phyloP scores from a whole-genome alignment of 495 filamentous ascomycete genomes.

The Emericellopsis terricola region DNA sequence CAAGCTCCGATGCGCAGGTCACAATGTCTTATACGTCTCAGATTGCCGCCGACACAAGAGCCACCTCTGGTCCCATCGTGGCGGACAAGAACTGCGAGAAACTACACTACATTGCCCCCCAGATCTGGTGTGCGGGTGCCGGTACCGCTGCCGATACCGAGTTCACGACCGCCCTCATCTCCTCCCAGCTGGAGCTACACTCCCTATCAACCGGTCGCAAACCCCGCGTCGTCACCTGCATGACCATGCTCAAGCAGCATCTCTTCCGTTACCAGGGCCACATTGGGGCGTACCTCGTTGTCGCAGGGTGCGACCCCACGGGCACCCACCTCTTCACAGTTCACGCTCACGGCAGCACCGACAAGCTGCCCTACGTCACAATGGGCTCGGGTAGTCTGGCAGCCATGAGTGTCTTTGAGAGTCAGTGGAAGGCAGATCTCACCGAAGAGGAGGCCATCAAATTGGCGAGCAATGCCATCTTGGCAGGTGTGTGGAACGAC shows the following conservation, averaged over 20 bases:
- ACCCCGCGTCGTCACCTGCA: slow-evolving; percentile 94
- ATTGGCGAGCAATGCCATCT: slow-evolving; percentile 73
- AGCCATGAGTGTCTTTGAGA: slow-evolving; percentile 97
- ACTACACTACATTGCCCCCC: slow-evolving; percentile 93
- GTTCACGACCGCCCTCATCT: slow-evolving; percentile 97
- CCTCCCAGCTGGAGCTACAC: slow-evolving; percentile 94
- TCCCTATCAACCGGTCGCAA: slow-evolving; percentile 87
- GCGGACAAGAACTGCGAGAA: slow-evolving; percentile 99
- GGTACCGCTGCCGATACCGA: slow-evolving; percentile 98
- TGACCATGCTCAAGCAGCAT: slow-evolving; percentile 99
- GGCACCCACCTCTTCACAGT: slow-evolving; percentile 95
- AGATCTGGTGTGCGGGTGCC: slow-evolving; percentile 99
- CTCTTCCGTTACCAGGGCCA: slow-evolving; percentile 96
- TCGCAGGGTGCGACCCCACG: slow-evolving; percentile 93
- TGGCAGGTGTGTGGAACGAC: slow-evolving; percentile 98
- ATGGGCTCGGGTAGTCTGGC: slow-evolving; percentile 95
- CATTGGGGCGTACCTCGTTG: slow-evolving; percentile 95
- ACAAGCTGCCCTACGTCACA: slow-evolving; percentile 98
- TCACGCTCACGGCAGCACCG: slow-evolving; percentile 93
- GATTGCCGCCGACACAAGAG: slow-evolving; percentile 96
- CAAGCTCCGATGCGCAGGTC: not conserved
- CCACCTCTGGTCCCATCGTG: slow-evolving; percentile 93
- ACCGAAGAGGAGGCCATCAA: slow-evolving; percentile 66
- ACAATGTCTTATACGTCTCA: slow-evolving; percentile 11
- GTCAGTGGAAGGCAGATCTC: slow-evolving; percentile 72